Evolutionary conservation across 257 asterid genomes (phyloP).

Genomic region (Lantana camara): DNA sequence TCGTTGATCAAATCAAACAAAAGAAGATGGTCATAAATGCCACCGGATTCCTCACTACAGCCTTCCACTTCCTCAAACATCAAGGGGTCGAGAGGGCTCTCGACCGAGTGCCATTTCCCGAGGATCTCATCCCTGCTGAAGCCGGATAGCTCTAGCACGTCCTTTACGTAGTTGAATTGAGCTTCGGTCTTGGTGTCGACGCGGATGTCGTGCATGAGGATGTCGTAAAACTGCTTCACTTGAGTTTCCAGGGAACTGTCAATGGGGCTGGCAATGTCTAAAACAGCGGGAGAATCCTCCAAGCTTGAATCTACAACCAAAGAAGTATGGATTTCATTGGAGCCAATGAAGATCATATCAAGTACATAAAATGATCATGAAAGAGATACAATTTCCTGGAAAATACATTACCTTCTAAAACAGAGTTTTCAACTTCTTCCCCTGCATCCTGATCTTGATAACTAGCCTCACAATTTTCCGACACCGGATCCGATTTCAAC

Average conservation of each 20-base stretch:
- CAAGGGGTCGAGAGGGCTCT: slow-evolving; percentile 54
- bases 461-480: slow-evolving; percentile 24
- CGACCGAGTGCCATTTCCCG: slow-evolving; percentile 63
- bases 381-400: too few relatives aligned
- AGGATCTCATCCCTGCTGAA: slow-evolving; percentile 49
- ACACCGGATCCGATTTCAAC: slow-evolving; percentile 26
- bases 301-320: slow-evolving; percentile 32
- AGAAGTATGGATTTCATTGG: not conserved
- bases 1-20: slow-evolving; percentile 72
- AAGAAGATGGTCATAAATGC: slow-evolving; percentile 46
- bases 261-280: not conserved
- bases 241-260: slow-evolving; percentile 26
- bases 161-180: slow-evolving; percentile 63
- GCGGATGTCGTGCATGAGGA: slow-evolving; percentile 31
- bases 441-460: slow-evolving; percentile 33
- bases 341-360: too few relatives aligned
- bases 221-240: slow-evolving; percentile 25
- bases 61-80: slow-evolving; percentile 63
- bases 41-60: slow-evolving; percentile 38
- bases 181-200: slow-evolving; percentile 45
- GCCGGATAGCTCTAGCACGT: slow-evolving; percentile 66
- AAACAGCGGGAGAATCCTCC: not conserved
- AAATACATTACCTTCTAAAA: slow-evolving; percentile 30
- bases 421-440: slow-evolving; percentile 16
- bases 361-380: too few relatives aligned